Percentiles rank a stretch among this genome's conserved stretches.
phyloP scores from a whole-genome alignment of 805 yeast genomes.

The Yamadazyma philogaea region DNA sequence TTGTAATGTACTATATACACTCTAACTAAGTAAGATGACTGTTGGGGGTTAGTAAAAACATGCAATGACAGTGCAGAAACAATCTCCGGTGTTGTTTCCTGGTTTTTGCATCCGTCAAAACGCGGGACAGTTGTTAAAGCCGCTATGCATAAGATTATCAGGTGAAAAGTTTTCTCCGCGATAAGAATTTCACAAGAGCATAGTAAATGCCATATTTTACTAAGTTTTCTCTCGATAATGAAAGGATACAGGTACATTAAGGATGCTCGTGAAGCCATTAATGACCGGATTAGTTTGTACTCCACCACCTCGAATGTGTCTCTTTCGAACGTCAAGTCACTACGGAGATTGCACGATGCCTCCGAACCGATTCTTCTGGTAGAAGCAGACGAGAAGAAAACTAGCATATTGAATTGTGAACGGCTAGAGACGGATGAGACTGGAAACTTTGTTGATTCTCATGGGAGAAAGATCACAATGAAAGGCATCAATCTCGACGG shows the following conservation, averaged over 20 bases:
- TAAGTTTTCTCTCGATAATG: conserved; percentile 6
- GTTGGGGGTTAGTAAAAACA: no score
- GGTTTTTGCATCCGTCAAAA: background rate
- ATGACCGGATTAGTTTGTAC: conserved; percentile 31
- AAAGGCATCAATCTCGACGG: conserved; percentile 84
- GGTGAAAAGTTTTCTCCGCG: conserved; percentile 10
- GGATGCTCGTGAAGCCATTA: conserved; percentile 29
- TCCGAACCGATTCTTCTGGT: conserved; percentile 15
- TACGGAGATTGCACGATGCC: conserved; percentile 23
- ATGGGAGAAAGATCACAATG: conserved; percentile 58
- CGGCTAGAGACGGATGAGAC: conserved; percentile 21
- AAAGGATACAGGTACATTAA: conserved; percentile 14
- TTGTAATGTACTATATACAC: background rate
- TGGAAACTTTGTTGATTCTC: conserved; percentile 58
- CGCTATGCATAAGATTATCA: background rate
- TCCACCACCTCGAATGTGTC: conserved; percentile 24
- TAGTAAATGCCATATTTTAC: background rate
- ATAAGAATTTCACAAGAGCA: conserved; percentile 8
- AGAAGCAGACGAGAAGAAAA: background rate
- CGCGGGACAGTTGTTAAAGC: background rate
- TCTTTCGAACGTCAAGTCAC: conserved; percentile 25
- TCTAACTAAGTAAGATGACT: background rate
- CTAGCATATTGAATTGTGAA: conserved; percentile 20
- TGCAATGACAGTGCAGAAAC: no score
- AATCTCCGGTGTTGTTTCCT: no score